Evolutionary conservation across 768 basidiomycete species (phyloP), one percentile per base, ranked within the genome.

Genomic region (Mrakia hoshinonis): DNA sequence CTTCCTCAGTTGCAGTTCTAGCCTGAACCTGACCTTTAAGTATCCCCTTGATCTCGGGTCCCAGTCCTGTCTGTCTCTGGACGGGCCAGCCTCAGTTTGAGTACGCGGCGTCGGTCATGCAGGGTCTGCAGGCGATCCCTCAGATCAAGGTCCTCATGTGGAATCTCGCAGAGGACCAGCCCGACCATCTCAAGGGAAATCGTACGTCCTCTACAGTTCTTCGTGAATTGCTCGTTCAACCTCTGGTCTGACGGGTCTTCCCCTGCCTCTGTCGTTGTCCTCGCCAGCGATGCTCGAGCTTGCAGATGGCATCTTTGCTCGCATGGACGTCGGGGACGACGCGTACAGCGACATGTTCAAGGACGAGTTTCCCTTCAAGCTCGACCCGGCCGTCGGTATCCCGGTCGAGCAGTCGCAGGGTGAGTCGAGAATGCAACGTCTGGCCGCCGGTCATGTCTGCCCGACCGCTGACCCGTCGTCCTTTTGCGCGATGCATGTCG

Each of bases 51-150:
- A 3, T 29, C 13, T n/a, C 6, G 10, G 20, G 15, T 12, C 18
- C 6, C 43, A 48, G 46, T 9, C 46, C 62, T n/a, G 43, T 64
- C 24, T 64, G 43, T 24, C 62, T 46, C 24, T 64, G 62, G 58
- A 34, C 62, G 7, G 62, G 62, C 10, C 20, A 46, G 0, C 62
- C 46, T 29, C 1, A 15, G 26, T 3, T 51, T 12, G 46, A 43
- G 4, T n/a, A 66, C 29, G 24, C 47, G 18, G 31, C 31, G 1
- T 12, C 31, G 1, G n/a, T 66, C 48, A 7, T 66, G 15, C 48
- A 51, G 22, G 64, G 43, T 51, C 48, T 66, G 9, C 24, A 66
- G 24, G 64, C 64, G 24, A 34, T 66, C 20, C 64, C 64, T n/a
- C 64, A 66, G 29, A 12, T 66, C 12, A 6, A 47, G 22, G 29